A percentile compares a stretch with the other conserved stretches of the same genome.
phyloP scores from a whole-genome alignment of 345 rosid genomes.

The Salix dunnii region DNA sequence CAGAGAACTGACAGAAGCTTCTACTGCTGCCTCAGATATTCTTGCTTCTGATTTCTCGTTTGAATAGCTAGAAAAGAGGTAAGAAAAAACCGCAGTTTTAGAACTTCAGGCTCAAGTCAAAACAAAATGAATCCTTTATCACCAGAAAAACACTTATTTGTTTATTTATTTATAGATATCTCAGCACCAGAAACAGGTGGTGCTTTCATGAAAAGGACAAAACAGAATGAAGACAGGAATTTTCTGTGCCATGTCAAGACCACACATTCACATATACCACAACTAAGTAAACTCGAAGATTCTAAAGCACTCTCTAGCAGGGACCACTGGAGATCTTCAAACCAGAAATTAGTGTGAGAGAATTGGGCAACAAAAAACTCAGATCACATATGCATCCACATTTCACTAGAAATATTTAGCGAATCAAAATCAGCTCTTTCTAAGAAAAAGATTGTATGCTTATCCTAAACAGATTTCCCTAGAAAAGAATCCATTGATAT shows the following conservation, averaged over 20 bases:
- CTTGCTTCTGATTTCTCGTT: slow-evolving; percentile 95
- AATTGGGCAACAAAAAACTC: neutral
- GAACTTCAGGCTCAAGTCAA: neutral
- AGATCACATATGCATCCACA: neutral
- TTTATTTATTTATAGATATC: too few species aligned
- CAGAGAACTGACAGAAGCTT: slow-evolving; percentile 34
- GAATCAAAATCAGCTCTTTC: neutral
- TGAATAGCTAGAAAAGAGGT: slow-evolving; percentile 48
- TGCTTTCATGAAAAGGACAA: neutral
- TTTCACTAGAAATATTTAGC: neutral
- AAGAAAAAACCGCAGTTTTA: neutral
- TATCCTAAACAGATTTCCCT: neutral
- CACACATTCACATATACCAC: neutral
- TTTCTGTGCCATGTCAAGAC: neutral
- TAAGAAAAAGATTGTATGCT: neutral
- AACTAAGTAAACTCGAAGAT: slow-evolving; percentile 3
- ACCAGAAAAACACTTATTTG: neutral
- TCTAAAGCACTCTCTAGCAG: neutral
- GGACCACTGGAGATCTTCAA: slow-evolving; percentile 9
- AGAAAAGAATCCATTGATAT: neutral
- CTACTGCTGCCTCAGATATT: slow-evolving; percentile 46
- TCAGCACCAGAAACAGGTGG: too few species aligned
- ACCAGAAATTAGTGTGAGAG: neutral
- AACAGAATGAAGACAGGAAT: neutral
- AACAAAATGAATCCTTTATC: neutral